Evolutionary conservation across 257 asterid genomes (phyloP).

Genomic region (Ocimum tenuiflorum): DNA sequence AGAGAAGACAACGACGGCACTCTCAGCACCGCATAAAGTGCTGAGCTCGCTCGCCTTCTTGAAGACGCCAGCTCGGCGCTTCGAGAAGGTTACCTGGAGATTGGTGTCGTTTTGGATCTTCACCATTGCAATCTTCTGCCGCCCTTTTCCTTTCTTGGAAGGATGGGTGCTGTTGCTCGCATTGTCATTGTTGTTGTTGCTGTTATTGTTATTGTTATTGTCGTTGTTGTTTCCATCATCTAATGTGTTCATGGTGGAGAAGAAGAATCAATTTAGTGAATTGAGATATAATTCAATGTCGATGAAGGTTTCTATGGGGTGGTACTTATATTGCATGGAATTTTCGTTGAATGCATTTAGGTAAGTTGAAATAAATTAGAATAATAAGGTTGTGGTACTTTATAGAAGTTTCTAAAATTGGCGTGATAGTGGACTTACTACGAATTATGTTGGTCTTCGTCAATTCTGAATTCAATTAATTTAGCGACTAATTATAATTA

Average conservation of each 20-base stretch:
- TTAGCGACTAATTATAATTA: not conserved
- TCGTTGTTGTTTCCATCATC: not conserved
- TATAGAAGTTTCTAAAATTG: not conserved
- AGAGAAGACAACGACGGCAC: conserved; percentile 44
- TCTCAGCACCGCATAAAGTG: conserved; percentile 42
- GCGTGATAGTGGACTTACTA: not conserved
- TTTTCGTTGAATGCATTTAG: not conserved
- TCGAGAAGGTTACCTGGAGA: conserved; percentile 51
- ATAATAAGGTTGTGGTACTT: not conserved
- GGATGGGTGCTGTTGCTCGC: no score
- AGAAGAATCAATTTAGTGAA: no score
- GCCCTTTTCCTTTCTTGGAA: not conserved
- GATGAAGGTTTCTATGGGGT: no score
- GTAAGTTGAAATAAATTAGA: not conserved
- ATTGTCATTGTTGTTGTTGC: not conserved
- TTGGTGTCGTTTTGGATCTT: conserved; percentile 36
- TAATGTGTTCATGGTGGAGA: not conserved
- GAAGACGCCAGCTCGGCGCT: conserved; percentile 49
- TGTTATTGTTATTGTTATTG: not conserved
- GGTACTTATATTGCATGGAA: not conserved
- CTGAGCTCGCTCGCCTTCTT: conserved; percentile 63
- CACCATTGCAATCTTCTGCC: conserved; percentile 23
- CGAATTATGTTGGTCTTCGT: no score
- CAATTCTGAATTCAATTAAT: not conserved
- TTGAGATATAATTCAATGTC: no score